Percentiles rank a stretch among this genome's conserved stretches.
phyloP scores from a whole-genome alignment of 345 rosid species.

The Sisymbrium irio region DNA sequence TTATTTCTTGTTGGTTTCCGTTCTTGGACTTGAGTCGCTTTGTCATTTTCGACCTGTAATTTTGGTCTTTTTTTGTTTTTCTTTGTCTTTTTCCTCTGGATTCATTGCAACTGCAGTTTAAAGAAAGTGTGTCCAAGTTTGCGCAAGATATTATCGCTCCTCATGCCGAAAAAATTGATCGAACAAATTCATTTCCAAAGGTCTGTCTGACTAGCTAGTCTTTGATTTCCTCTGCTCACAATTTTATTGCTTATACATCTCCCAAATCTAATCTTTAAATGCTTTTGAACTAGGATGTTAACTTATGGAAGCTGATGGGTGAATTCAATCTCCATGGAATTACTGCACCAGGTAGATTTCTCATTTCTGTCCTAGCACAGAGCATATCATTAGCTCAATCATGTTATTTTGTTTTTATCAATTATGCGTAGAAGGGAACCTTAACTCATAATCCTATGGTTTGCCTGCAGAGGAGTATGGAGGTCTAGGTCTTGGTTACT shows the following conservation, averaged over 20 bases:
- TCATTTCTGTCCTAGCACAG: not conserved
- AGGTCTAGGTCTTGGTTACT: conserved; percentile 94
- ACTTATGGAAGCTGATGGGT: conserved; percentile 95
- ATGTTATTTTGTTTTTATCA: not conserved
- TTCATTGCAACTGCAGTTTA: conserved; percentile 51
- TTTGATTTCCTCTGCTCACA: not conserved
- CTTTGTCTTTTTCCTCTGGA: not conserved
- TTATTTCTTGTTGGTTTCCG: not conserved
- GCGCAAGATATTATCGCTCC: conserved; percentile 74
- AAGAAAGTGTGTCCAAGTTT: conserved; percentile 85
- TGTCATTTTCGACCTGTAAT: not conserved
- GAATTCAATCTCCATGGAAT: conserved; percentile 93
- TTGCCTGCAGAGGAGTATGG: conserved; percentile 77
- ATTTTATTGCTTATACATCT: not conserved
- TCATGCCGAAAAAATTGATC: conserved; percentile 70
- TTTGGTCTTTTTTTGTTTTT: not conserved
- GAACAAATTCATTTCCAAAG: conserved; percentile 79
- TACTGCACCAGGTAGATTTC: conserved; percentile 71
- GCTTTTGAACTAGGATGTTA: conserved; percentile 53
- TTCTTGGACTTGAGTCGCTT: not conserved
- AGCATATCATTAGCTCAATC: not conserved
- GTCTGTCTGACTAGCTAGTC: conserved; percentile 26
- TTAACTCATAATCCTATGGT: not conserved
- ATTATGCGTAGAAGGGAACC: too few species aligned
- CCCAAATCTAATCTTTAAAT: not conserved